These are phyloP conservation scores for Pseudonitzschia pungens DNA, from an alignment of 108 stramenopile species.

Conservation along the genomic window DNA sequence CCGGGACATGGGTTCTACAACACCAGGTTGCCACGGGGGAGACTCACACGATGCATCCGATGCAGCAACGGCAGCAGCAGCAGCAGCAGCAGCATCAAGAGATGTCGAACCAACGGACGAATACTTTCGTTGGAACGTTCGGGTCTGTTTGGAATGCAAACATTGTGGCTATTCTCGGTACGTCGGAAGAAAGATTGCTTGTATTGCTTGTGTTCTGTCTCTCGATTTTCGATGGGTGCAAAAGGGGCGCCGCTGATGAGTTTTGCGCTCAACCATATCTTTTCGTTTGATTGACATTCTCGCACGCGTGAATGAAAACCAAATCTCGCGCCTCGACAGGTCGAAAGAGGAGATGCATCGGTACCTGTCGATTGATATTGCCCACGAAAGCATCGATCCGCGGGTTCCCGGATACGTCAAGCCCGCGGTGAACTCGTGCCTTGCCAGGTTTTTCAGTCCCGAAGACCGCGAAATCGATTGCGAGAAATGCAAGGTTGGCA, in stretches of 20 bases:
- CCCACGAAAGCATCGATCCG: slow-evolving; percentile 14
- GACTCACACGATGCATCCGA: slow-evolving; percentile 1
- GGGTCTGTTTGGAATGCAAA: slow-evolving; percentile 70
- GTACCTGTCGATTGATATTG: slow-evolving; percentile 70
- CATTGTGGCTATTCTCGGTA: slow-evolving; percentile 57
- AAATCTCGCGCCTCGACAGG: slow-evolving; percentile 13
- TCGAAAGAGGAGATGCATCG: slow-evolving; percentile 80
- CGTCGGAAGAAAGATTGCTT: neutral
- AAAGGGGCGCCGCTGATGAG: neutral
- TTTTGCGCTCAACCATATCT: neutral
- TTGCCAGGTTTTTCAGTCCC: slow-evolving; percentile 66
- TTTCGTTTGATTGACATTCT: neutral
- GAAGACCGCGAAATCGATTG: slow-evolving; percentile 82
- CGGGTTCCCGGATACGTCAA: neutral
- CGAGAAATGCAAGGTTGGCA: slow-evolving; percentile 76
- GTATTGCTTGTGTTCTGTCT: neutral
- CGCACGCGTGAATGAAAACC: neutral
- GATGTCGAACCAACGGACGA: slow-evolving; percentile 54
- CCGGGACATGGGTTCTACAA: neutral
- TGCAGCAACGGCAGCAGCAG: neutral
- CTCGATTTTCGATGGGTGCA: no score
- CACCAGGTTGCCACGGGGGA: neutral
- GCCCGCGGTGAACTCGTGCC: slow-evolving; percentile 50
- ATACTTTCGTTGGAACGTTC: slow-evolving; percentile 67
- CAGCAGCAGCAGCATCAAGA: neutral